Conservation (phyloP, 2,329 filamentous ascomycete species). For the Cladophialophora exuberans region DNA sequence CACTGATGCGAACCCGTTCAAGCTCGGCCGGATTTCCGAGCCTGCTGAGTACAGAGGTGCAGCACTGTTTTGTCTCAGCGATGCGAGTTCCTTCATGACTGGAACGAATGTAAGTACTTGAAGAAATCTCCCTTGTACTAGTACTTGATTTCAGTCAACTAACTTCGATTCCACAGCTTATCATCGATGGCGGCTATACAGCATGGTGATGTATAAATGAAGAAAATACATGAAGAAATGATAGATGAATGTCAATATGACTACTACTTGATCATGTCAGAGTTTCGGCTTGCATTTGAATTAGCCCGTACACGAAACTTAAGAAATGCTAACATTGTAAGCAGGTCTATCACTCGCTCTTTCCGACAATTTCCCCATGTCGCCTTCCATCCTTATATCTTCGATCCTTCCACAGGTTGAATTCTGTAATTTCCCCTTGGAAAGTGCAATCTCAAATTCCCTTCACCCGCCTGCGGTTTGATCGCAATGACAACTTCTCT, state of each 20-base stretch:
- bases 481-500: slow-evolving; percentile 63
- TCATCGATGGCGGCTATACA: slow-evolving; percentile 39
- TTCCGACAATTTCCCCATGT: too few species aligned
- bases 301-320: too few species aligned
- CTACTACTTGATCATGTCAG: not conserved
- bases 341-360: too few species aligned
- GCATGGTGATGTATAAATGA: slow-evolving; percentile 23
- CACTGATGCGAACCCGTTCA: not conserved
- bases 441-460: slow-evolving; percentile 59
- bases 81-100: slow-evolving; percentile 60
- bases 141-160: not conserved
- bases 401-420: slow-evolving; percentile 10
- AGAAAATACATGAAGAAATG: not conserved
- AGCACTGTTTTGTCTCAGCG: slow-evolving; percentile 51
- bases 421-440: slow-evolving; percentile 51
- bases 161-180: slow-evolving; percentile 43
- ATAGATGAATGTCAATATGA: not conserved
- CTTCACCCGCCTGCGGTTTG: slow-evolving; percentile 42
- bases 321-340: too few species aligned
- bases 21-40: slow-evolving; percentile 60
- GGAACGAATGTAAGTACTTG: slow-evolving; percentile 39
- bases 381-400: not conserved
- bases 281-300: not conserved
- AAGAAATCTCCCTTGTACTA: not conserved
- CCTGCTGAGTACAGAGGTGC: slow-evolving; percentile 70